These are phyloP conservation scores for Senna tora DNA, from an alignment of 306 rosid species.

Conservation along the genomic window DNA sequence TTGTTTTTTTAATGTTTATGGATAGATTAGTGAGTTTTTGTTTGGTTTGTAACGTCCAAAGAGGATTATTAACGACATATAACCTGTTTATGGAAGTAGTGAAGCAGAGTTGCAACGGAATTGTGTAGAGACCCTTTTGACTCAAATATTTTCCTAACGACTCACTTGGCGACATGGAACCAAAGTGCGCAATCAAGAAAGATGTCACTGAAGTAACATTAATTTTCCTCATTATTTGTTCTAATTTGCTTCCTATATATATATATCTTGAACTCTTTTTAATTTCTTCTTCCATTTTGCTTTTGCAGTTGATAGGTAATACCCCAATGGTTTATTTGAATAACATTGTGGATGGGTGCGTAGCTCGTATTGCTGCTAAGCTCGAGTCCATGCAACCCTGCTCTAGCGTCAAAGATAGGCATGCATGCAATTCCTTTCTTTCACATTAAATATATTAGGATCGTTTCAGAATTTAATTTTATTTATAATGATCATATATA, in stretches of 20 bases:
- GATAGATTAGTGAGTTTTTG: no score
- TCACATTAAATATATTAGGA: conserved; percentile 10
- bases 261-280: background rate
- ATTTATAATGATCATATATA: background rate
- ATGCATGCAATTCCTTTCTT: conserved; percentile 31
- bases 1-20: no score
- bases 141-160: background rate
- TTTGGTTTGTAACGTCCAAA: background rate
- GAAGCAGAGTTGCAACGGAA: background rate
- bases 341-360: conserved; percentile 72
- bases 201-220: conserved; percentile 69
- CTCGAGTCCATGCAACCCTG: conserved; percentile 79
- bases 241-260: background rate
- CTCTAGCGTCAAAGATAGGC: conserved; percentile 80
- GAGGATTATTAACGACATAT: background rate
- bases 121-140: background rate
- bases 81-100: conserved; percentile 13
- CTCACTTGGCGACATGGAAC: conserved; percentile 50
- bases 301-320: conserved; percentile 65
- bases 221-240: conserved; percentile 6
- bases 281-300: conserved; percentile 8
- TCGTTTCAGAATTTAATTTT: conserved; percentile 15
- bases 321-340: conserved; percentile 78
- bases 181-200: conserved; percentile 62
- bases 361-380: conserved; percentile 76